A percentile compares a stretch with the other conserved stretches of the same genome.
These are phyloP conservation scores for Agaricus blazei DNA, from an alignment of 768 basidiomycete species.

Conservation along the genomic window DNA sequence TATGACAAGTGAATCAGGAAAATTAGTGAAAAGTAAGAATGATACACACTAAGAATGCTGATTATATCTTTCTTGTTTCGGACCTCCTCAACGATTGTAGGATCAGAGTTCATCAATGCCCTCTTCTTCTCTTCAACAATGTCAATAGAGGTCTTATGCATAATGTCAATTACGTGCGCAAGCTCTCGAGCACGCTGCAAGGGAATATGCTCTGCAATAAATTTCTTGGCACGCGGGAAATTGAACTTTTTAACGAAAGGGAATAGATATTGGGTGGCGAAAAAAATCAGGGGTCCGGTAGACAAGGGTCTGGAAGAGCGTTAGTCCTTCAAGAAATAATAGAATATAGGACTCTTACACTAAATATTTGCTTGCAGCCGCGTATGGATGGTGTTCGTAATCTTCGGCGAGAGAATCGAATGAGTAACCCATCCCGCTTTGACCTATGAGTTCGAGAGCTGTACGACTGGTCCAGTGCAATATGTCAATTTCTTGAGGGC, in stretches of 20 bases:
- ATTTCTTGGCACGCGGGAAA: slow-evolving; percentile 26
- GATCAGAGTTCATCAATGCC: slow-evolving; percentile 29
- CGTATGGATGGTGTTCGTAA: no score
- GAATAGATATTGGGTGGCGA: slow-evolving; percentile 7
- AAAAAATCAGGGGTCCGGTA: not conserved
- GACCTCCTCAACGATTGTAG: slow-evolving; percentile 25
- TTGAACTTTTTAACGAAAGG: slow-evolving; percentile 18
- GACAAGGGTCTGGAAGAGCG: not conserved
- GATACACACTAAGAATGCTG: slow-evolving; percentile 36
- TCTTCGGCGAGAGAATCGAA: slow-evolving; percentile 29
- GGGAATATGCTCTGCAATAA: slow-evolving; percentile 29
- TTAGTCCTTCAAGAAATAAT: not conserved
- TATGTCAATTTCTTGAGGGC: slow-evolving; percentile 27
- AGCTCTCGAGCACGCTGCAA: slow-evolving; percentile 19
- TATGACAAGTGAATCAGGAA: not conserved
- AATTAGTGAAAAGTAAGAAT: not conserved
- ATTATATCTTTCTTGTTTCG: slow-evolving; percentile 42
- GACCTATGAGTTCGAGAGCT: slow-evolving; percentile 49
- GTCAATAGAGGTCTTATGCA: slow-evolving; percentile 29
- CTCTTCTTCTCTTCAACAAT: slow-evolving; percentile 32
- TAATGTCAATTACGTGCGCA: slow-evolving; percentile 24
- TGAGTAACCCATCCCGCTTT: slow-evolving; percentile 40
- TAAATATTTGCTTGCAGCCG: no score
- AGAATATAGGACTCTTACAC: no score
- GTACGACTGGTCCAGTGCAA: slow-evolving; percentile 34